phyloP scores from a whole-genome alignment of 805 yeast species.

The Komagataella pseudopastoris region DNA sequence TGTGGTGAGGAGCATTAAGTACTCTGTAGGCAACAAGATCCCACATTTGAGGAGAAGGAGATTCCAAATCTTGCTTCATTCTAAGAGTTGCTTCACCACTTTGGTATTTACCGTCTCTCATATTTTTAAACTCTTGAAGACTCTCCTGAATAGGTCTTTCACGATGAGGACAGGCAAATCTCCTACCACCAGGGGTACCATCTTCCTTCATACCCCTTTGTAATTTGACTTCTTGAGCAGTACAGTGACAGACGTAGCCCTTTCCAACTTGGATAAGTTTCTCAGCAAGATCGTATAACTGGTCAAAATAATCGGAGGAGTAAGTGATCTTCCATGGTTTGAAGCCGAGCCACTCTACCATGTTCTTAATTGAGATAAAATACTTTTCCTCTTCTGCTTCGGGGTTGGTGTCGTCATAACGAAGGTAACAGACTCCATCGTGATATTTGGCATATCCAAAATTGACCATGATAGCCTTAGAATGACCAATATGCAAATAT shows the following conservation, averaged over 20 bases:
- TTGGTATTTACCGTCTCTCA: conserved; percentile 80
- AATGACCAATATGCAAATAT: conserved; percentile 92
- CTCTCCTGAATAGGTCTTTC: conserved; percentile 58
- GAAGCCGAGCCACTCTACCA: conserved; percentile 92
- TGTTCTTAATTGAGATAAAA: conserved; percentile 69
- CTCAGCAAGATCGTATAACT: conserved; percentile 82
- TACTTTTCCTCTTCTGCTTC: conserved; percentile 95
- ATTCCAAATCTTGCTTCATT: conserved; percentile 86
- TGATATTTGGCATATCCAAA: conserved; percentile 91
- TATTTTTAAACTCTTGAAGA: conserved; percentile 68
- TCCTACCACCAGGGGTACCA: conserved; percentile 89
- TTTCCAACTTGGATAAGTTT: conserved; percentile 51
- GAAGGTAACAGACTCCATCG: conserved; percentile 78
- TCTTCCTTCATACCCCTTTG: conserved; percentile 87
- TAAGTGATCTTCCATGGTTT: conserved; percentile 89
- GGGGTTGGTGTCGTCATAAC: conserved; percentile 97
- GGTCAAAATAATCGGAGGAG: conserved; percentile 90
- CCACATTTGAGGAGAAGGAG: conserved; percentile 99
- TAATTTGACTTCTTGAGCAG: conserved; percentile 79
- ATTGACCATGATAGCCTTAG: conserved; percentile 94
- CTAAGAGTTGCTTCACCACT: conserved; percentile 92
- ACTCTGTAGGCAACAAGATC: conserved; percentile 96
- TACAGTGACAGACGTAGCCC: conserved; percentile 90
- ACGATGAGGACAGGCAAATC: conserved; percentile 75
- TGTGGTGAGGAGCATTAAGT: conserved; percentile 81